Base-by-base conservation (phyloP, 257 asterid genomes). In the Fraxinus anomala region DNA sequence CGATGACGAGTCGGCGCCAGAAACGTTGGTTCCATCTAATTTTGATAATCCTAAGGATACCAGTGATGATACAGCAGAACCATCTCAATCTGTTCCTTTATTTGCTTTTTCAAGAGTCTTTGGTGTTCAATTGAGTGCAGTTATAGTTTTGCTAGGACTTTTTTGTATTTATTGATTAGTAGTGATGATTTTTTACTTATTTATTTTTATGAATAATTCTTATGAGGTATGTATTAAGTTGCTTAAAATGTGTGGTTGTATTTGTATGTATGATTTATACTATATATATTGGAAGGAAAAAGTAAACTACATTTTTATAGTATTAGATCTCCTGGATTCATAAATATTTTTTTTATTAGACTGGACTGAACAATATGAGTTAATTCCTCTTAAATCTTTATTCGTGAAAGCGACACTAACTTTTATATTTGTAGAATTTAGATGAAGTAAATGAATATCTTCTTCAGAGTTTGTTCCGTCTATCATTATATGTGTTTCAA, bases 1-100 rank as follows among this genome's bases (percentile, higher is more conserved):
- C 0, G 88, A 86, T 11, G 96, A 87, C 0, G 94, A 91, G 6
- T 74, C 96, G 0, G 88, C 82, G 1, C 97, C 98, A 0, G 97
- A 93, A 2, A 95, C 97, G 1, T 23, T 93, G 51, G 94, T 89
- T 6, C 99, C 99, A 0, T 80, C 96, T 3, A 86, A 86, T 61
- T 94, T 94, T 24, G 87, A 94, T 72, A 26, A 87, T 80, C 99
- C 97, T 2, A 86, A 56, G 47, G 90, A 88, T 72, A 76, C 54
- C 6, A 82, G 86, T 40, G 96, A 80, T 71, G 84, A 65, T 81
- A 80, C 42, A 36, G 79, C 16, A 51, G 79, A 82, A 36, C 40
- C 91, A 66, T 90, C 98, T n/a, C 34, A 44, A n/a, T 83, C 96
- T 19, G 16, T 73, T 70, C 47, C 86, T n/a, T 76, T 85, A 7